These are phyloP conservation scores for button mushroom (Agaricus bisporus) DNA, from an alignment of 768 basidiomycete species.

Conservation along the genomic window DNA sequence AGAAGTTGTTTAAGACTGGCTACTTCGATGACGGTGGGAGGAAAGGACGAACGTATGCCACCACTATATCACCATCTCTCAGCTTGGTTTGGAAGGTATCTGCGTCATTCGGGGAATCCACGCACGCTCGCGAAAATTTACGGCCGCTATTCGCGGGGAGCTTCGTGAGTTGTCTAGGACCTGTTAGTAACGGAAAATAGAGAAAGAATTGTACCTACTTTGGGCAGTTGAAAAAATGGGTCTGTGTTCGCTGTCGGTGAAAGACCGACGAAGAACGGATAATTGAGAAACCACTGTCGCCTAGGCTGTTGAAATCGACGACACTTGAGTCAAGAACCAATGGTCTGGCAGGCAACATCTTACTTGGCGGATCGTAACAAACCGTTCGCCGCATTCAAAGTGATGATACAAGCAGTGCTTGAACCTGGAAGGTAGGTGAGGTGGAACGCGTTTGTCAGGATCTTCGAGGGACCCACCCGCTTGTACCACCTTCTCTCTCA, in stretches of 20 bases:
- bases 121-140: conserved; percentile 43
- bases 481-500: conserved; percentile 59
- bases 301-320: conserved; percentile 40
- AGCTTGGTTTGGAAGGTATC: conserved; percentile 37
- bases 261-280: conserved; percentile 63
- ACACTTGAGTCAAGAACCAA: conserved; percentile 2
- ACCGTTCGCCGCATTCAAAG: conserved; percentile 69
- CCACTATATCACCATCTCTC: conserved; percentile 46
- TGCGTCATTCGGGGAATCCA: conserved; percentile 46
- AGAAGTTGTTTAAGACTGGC: not conserved
- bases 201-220: conserved; percentile 26
- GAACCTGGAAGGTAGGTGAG: conserved; percentile 47
- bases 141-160: conserved; percentile 37
- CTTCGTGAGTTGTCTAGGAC: conserved; percentile 46
- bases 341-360: conserved; percentile 17
- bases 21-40: not conserved
- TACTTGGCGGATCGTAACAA: conserved; percentile 75
- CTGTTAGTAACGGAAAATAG: not conserved
- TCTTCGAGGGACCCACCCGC: conserved; percentile 46
- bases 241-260: conserved; percentile 43
- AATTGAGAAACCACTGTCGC: conserved; percentile 74
- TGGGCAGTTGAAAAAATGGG: conserved; percentile 54
- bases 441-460: conserved; percentile 2
- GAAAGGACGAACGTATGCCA: conserved; percentile 35
- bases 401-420: conserved; percentile 76